A percentile compares a stretch with the other conserved stretches of the same genome.
Conservation (phyloP, 352 stramenopile species). For the Discostella stelligera region DNA sequence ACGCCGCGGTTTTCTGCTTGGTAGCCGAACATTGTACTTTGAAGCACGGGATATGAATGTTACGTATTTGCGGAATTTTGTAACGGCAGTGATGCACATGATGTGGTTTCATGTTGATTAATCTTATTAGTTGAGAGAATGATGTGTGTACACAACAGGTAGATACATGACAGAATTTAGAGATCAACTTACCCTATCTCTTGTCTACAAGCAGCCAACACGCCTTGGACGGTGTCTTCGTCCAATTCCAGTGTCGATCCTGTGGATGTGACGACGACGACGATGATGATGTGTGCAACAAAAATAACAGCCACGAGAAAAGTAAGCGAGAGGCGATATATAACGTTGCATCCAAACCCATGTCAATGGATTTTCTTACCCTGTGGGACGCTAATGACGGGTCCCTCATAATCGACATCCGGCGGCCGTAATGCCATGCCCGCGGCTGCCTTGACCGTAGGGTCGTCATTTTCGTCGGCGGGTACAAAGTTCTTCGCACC, state of each 20-base stretch:
- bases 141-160: background rate
- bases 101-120: background rate
- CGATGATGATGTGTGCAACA: background rate
- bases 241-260: slow-evolving; percentile 60
- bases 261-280: slow-evolving; percentile 13
- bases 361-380: slow-evolving; percentile 17
- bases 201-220: slow-evolving; percentile 69
- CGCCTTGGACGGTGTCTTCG: slow-evolving; percentile 68
- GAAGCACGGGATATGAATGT: background rate
- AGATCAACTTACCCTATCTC: slow-evolving; percentile 61
- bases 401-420: slow-evolving; percentile 41
- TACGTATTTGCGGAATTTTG: background rate
- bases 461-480: slow-evolving; percentile 57
- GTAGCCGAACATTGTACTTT: slow-evolving; percentile 84
- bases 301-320: background rate
- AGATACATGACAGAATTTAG: background rate
- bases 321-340: background rate
- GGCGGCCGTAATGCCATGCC: slow-evolving; percentile 35
- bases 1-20: slow-evolving; percentile 82
- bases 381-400: slow-evolving; percentile 38
- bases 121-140: background rate
- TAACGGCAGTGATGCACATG: too few species aligned
- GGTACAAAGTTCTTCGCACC: slow-evolving; percentile 27
- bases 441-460: slow-evolving; percentile 29
- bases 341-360: too few species aligned